These are phyloP conservation scores for Incumbomyces lentus DNA, from an alignment of 2,329 filamentous ascomycete genomes.

Conservation along the genomic window DNA sequence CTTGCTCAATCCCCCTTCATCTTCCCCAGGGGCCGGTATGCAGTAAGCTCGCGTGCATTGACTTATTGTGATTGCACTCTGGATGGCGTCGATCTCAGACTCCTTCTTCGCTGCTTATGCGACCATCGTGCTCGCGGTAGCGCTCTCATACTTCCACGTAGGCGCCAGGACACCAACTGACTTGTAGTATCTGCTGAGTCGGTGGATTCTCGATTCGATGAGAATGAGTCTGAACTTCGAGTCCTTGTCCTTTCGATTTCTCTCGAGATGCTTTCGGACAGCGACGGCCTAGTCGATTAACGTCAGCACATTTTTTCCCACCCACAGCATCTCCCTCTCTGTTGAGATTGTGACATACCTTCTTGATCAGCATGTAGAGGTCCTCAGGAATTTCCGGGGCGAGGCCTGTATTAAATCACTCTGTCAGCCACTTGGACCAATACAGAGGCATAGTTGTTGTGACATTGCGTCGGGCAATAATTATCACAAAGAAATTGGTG, in stretches of 20 bases:
- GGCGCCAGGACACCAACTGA: conserved; percentile 73
- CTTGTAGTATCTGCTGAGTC: conserved; percentile 99
- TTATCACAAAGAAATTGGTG: background rate
- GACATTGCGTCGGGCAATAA: conserved; percentile 3
- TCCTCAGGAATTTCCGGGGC: conserved; percentile 98
- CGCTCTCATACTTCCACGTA: conserved; percentile 98
- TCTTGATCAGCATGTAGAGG: conserved; percentile 99
- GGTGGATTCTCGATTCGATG: conserved; percentile 99
- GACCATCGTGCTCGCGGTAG: conserved; percentile 89
- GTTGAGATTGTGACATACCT: conserved; percentile 59
- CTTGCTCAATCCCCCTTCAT: too few species aligned
- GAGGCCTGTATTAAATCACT: conserved; percentile 88
- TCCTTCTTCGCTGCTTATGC: conserved; percentile 48
- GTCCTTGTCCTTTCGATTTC: conserved; percentile 99
- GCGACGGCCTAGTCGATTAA: conserved; percentile 61
- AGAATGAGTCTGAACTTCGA: conserved; percentile 99
- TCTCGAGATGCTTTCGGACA: conserved; percentile 99
- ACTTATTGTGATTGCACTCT: too few species aligned
- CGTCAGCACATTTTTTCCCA: background rate
- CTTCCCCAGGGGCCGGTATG: too few species aligned
- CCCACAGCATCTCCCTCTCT: too few species aligned
- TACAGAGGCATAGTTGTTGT: conserved; percentile 58
- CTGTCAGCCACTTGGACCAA: conserved; percentile 75
- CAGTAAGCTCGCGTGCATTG: too few species aligned
- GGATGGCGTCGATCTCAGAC: too few species aligned